Evolutionary conservation across 1,284 basidiomycete species (phyloP).

Genomic region (Inonotus obliquus): DNA sequence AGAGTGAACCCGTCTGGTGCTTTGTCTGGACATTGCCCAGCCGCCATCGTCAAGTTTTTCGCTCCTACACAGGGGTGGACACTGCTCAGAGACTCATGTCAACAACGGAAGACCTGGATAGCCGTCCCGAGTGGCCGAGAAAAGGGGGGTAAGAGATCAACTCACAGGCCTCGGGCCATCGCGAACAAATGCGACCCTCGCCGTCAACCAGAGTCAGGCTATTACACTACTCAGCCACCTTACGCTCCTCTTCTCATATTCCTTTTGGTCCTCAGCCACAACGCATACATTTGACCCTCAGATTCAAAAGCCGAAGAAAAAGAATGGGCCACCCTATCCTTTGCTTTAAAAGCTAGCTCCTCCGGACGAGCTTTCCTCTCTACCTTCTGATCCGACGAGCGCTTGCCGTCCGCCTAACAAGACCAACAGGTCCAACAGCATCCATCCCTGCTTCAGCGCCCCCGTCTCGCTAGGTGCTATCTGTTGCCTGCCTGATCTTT

Average conservation of each 20-base stretch:
- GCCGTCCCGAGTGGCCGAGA: not conserved
- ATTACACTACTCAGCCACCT: too few relatives aligned
- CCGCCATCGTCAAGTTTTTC: not conserved
- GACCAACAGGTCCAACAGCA: not conserved
- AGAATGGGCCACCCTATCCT: slow-evolving; percentile 4
- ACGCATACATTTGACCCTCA: not conserved
- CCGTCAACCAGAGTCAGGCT: slow-evolving; percentile 9
- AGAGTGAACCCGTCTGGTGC: not conserved
- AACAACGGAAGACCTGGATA: not conserved
- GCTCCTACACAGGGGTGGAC: not conserved
- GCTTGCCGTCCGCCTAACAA: slow-evolving; percentile 12
- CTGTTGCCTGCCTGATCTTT: slow-evolving; percentile 19
- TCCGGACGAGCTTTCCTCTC: not conserved
- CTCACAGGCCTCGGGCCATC: slow-evolving; percentile 6
- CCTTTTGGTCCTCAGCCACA: too few relatives aligned
- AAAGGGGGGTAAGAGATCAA: not conserved
- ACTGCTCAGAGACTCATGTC: not conserved
- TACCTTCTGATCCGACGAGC: slow-evolving; percentile 16
- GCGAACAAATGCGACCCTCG: slow-evolving; percentile 17
- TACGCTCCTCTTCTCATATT: too few relatives aligned
- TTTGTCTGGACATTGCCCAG: not conserved
- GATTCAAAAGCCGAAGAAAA: not conserved
- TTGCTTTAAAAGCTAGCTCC: slow-evolving; percentile 12
- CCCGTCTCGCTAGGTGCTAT: slow-evolving; percentile 5
- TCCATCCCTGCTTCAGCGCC: not conserved